Base-by-base conservation (phyloP, 2,329 filamentous ascomycete species). In the Coniochaeta ligniaria region DNA sequence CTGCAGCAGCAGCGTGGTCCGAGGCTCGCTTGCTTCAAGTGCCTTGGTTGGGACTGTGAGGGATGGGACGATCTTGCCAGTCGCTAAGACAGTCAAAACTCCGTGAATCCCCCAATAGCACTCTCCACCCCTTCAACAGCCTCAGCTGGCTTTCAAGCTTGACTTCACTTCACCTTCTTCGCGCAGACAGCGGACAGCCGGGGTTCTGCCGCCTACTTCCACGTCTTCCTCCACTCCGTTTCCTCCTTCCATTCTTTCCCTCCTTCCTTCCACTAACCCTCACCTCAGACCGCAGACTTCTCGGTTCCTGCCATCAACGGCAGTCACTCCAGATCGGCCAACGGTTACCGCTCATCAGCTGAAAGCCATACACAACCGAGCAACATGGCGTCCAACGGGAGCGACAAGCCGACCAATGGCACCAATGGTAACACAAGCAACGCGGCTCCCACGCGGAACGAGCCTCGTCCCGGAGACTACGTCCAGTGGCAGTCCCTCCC, bases 381-480 rank as follows among this genome's bases (percentile, higher is more conserved):
- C 54, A 33, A 41, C 26, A 58, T 58, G 66, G 63, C 65, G 38
- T 64, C 67, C 17, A 63, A 69, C 58, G 63, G 47, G 57, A 28
- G 35, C 60, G 6, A 52, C 26, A 52, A 52, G 22, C 47, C 47
- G 22, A 8, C 57, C 28, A 54, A 62, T 41, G 47, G 22, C 61
- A 45, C 56, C 28, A 50, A 59, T 33, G 43, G 54, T 35, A 17
- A 61, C 16, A 61, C 59, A 31, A 60, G 63, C 47, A 54, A 35
- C 33, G 62, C 64, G 33, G 35, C 54, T 28, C n/a, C 54, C 33
- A 63, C 62, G 16, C 67, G 70, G 22, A 69, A 71, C 50, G 67
- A 74, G 63, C 76, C 80, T 64, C 81, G 80, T 67, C 74, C 77
- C 16, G 80, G 79, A 57, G 82, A 83, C 64, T 85, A 83, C 67